Evolutionary conservation across 177 flowering plant genomes (phyloP), one percentile per base, ranked within the genome.

Genomic region (Vitis hybrid): DNA sequence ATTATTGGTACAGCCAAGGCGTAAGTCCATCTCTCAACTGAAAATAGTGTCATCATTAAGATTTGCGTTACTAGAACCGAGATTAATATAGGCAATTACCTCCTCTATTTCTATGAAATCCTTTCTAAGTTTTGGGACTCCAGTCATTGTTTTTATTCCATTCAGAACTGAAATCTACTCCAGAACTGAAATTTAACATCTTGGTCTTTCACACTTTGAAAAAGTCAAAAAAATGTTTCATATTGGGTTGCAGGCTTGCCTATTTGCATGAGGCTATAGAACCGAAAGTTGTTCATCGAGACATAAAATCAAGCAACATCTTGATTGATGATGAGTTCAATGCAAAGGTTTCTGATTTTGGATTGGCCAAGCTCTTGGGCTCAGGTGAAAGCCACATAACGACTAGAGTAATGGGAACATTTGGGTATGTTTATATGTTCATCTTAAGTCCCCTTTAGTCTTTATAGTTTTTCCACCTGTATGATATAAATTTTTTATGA

Each of bases 331-430:
- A 84, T 53, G 86, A 87, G 66, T 89, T 86, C 62, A 85, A 86
- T 75, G 82, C 86, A 50, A 87, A 86, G 80, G 80, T 87, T 64
- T 87, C 91, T 68, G 91, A 87, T 80, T 87, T 87, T 65, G 91
- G 91, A 20, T 76, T 87, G 85, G 95, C 95, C 67, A 90, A 90
- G 73, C 91, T 90, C 50, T 73, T 90, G 79, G 90, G 70, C 66
- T 79, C 95, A 1, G 92, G 91, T 68, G 86, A 86, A 70, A 90
- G 95, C 74, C 95, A 90, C 79, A 80, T 90, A 67, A 85, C 92
- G 19, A 90, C 95, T 59, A 78, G 94, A 80, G 95, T 90, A n/a
- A 90, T 90, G 95, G 95, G 95, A 65, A 90, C 92, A 22, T 90
- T 88, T 74, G 95, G 95, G 95, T 90, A 86, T 8, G 71, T 67